Evolutionary conservation across 1,284 basidiomycete genomes (phyloP), one percentile per base, ranked within the genome.

Genomic region (Thecaphora thlaspeos): DNA sequence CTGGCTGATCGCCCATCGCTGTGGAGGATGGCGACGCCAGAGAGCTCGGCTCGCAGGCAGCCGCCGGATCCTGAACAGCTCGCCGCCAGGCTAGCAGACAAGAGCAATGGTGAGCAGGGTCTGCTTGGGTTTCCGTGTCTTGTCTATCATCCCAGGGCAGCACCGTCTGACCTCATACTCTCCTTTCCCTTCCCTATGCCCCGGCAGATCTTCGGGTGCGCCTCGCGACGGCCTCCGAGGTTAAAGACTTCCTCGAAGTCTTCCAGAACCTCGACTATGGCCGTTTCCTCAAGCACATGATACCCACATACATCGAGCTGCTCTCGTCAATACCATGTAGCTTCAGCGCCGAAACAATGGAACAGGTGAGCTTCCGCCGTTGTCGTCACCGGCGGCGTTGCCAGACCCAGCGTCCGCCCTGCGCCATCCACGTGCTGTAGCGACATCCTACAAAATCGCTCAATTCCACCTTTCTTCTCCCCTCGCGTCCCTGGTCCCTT

Each of bases 291-390:
- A 80, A 79, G 48, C 73, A 80, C 26, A 79, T 83, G 53, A 85
- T 96, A 39, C 89, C 90, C 12, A 85, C 88, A 32, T 82, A 93
- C 46, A 83, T 91, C 36, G 85, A 89, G 60, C 83, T 92, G 24
- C 82, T 97, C 37, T 84, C 86, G 28, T 86, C 85, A 21, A 88
- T 87, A 46, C 87, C 89, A 64, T 84, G 87, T 21, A 85, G 88
- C 2, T 87, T 89, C 71, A 83, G 85, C 42, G 89, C 87, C 72
- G 89, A 91, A 61, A 84, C 85, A 15, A 78, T 84, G 17, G 94
- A 97, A 78, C 92, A 82, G 58, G 81, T 81, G 41, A 57, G 80
- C 41, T 23, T 15, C 22, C 42, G 19, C 49, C 30, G 17, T 14
- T 21, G n/a, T 23, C 45, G n/a, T 32, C n/a, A n/a, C n/a, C n/a